Conservation (phyloP, 2,329 filamentous ascomycete species). For the Cryphonectria carpinicola region DNA sequence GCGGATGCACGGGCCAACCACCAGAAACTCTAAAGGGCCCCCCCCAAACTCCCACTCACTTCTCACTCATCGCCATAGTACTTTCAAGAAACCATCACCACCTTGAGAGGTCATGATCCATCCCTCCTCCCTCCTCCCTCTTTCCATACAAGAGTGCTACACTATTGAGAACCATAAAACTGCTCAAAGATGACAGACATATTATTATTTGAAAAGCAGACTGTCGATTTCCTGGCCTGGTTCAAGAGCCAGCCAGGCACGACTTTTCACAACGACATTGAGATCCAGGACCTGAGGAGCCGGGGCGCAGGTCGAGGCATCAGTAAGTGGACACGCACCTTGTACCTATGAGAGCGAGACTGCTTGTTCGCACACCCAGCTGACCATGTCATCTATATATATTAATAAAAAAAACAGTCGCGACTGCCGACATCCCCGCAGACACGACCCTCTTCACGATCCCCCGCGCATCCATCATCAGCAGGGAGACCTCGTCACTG, state of each 20-base stretch:
- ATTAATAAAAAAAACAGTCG: constrained; percentile 66
- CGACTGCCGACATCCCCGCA: constrained; percentile 68
- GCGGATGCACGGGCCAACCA: no score
- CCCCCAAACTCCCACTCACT: not conserved
- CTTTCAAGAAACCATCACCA: not conserved
- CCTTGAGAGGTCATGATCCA: not conserved
- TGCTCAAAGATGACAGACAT: constrained; percentile 17
- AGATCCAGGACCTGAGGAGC: constrained; percentile 56
- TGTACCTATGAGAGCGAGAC: no score
- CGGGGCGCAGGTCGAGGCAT: constrained; percentile 59
- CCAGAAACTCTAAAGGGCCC: no score
- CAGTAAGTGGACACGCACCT: constrained; percentile 41
- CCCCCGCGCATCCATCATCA: constrained; percentile 72
- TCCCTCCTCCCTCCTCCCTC: not conserved
- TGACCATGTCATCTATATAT: not conserved
- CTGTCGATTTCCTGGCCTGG: constrained; percentile 56
- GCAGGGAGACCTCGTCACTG: constrained; percentile 72
- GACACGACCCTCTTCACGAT: constrained; percentile 83
- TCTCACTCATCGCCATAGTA: not conserved
- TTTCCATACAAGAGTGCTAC: not conserved
- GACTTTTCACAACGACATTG: constrained; percentile 56
- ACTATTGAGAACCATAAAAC: no score
- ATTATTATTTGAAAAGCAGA: constrained; percentile 48
- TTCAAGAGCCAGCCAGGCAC: constrained; percentile 56
- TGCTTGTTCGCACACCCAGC: not conserved